Conservation (phyloP, 257 asterid genomes). For the Nicotiana benthamiana region DNA sequence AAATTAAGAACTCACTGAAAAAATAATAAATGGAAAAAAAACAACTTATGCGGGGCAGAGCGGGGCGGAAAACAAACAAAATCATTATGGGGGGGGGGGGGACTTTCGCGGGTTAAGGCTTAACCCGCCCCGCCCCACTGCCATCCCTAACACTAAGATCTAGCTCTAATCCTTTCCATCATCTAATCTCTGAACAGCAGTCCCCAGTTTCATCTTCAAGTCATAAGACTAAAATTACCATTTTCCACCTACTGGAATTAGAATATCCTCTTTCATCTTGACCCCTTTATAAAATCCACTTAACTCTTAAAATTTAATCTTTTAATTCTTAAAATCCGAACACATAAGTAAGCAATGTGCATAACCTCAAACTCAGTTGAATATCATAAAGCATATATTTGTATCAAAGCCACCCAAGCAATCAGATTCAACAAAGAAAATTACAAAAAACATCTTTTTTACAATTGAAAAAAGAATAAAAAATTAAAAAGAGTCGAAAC, state of each 20-base stretch:
- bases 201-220: neutral
- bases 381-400: neutral
- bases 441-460: neutral
- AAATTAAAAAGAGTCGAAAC: slow-evolving; percentile 13
- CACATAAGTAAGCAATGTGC: neutral
- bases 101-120: too few relatives aligned
- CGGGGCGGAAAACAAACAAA: too few relatives aligned
- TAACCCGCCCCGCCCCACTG: too few relatives aligned
- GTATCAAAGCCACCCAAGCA: neutral
- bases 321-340: neutral
- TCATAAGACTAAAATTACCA: neutral
- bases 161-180: neutral
- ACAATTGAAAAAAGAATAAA: neutral
- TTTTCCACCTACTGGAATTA: neutral
- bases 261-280: neutral
- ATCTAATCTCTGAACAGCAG: neutral
- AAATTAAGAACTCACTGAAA: too few relatives aligned
- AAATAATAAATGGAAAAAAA: too few relatives aligned
- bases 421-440: neutral
- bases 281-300: neutral
- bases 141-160: neutral
- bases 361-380: neutral
- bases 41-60: too few relatives aligned
- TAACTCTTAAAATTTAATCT: neutral
- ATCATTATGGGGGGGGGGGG: too few relatives aligned